These are phyloP conservation scores for Beauveria pseudobassiana DNA, from an alignment of 2,329 filamentous ascomycete genomes.

Conservation along the genomic window DNA sequence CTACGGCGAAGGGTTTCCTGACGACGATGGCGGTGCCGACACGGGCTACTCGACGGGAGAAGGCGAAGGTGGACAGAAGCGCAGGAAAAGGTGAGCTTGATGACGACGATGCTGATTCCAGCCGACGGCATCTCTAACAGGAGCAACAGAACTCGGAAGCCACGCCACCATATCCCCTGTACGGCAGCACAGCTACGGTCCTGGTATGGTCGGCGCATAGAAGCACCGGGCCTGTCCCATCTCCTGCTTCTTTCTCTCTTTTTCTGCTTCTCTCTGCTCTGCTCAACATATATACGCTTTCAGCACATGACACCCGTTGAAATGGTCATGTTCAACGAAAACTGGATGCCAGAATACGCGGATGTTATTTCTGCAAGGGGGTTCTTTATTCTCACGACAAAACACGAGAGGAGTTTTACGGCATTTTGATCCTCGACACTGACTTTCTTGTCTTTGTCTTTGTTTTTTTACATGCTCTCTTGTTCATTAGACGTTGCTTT, in stretches of 20 bases:
- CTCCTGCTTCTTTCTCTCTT: neutral
- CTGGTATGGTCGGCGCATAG: slow-evolving; percentile 52
- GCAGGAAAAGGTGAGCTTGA: slow-evolving; percentile 54
- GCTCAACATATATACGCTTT: neutral
- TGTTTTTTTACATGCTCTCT: neutral
- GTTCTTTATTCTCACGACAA: slow-evolving; percentile 18
- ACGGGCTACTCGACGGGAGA: slow-evolving; percentile 66
- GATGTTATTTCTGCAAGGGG: slow-evolving; percentile 21
- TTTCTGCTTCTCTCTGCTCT: neutral
- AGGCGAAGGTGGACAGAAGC: slow-evolving; percentile 58
- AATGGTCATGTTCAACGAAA: neutral
- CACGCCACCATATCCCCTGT: slow-evolving; percentile 35
- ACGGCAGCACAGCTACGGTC: slow-evolving; percentile 47
- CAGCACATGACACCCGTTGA: neutral
- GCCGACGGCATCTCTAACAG: neutral
- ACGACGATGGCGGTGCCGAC: slow-evolving; percentile 54
- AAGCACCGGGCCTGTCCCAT: neutral
- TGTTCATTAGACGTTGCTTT: neutral
- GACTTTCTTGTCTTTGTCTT: neutral
- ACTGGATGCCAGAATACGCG: neutral
- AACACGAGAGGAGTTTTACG: slow-evolving; percentile 16
- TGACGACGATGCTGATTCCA: no score
- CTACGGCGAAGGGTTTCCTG: slow-evolving; percentile 63
- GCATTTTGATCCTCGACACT: neutral
- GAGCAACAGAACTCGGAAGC: slow-evolving; percentile 37